Base-by-base conservation (phyloP, 768 basidiomycete genomes). In the Termitomyces sp. region DNA sequence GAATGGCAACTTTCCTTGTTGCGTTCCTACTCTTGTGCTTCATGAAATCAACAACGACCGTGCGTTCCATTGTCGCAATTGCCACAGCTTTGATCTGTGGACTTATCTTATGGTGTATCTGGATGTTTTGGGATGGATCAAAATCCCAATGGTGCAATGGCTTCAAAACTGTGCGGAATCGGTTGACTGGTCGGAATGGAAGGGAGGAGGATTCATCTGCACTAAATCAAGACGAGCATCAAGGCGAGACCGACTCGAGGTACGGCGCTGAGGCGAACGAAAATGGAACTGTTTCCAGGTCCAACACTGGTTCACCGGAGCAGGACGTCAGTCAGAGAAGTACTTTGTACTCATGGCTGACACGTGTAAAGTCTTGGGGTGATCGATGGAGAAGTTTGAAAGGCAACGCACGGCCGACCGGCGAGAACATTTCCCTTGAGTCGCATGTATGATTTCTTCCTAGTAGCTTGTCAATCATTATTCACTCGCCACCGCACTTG, bases 11-110 rank as follows among this genome's bases (percentile, higher is more conserved):
- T 3, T 56, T 56, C 40, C 20, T 56, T 2, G 7, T 36, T 6
- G 56, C 40, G 33, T 56, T 56, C 30, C 14, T 50, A 2, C 27
- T 50, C 10, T 26, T 56, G 56, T 56, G 56, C 12, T 22, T 56
- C 8, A 40, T 56, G n/a, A 56, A 24, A 18, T 40, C 56, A 20
- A 49, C 46, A 10, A 13, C 56, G 10, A 8, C n/a, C 5, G 39
- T 30, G 14, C 40, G 40, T 7, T 43, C 40, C 20, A 43, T 50
- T 6, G 30, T 56, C 30, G 37, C 14, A 16, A 26, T 48, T 16
- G 2, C 39, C 22, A 10, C 30, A 26, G 39, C 10, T 2, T 9
- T 50, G 27, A 22, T 43, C 24, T 33, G n/a, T 42, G 47, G 47
- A 4, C 47, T 56, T 13, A 42, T 56, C 37, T 2, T 56, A 10